Base-by-base conservation (phyloP, 2,329 filamentous ascomycete genomes). In the Ampelomyces quisqualis region DNA sequence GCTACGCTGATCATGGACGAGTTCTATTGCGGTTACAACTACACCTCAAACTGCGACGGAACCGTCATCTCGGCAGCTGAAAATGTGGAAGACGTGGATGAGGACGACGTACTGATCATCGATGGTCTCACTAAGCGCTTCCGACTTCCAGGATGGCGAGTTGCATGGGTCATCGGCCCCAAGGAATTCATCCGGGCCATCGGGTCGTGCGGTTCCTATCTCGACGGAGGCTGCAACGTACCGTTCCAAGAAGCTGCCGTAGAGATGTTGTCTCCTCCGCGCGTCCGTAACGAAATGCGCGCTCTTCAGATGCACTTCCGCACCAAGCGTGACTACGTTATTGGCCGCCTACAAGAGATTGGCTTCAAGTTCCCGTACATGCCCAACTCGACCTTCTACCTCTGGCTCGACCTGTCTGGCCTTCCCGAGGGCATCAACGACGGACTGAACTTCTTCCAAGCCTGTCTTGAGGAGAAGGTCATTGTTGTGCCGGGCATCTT, bases 401-500 rank as follows among this genome's bases (percentile, higher is more conserved):
- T 96, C 57, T 95, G 85, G 84, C 73, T 86, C 15, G 81, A 84
- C 51, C 65, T 83, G 39, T 77, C 67, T 17, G 77, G 78, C 33
- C 75, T 93, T 2, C 88, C 91, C 0, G 78, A 79, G n/a, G 80
- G 83, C 47, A 95, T 97, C 67, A 85, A 86, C 45, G 91, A 97
- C 66, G 91, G 91, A 7, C 75, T 97, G 61, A 95, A 95, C 74
- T 97, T 97, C 79, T 96, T 97, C 81, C 83, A 93, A 67, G 90
- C 90, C 20, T 93, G 93, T 64, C 75, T 97, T 30, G 82, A 87
- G 62, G 90, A 96, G 76, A 94, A 94, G 77, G 88, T 94, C 54
- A 96, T 96, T 62, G 90, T 96, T 13, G 91, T 97, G 4, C 91
- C 91, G 0, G 91, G 91, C 45, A 97, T 97, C 69, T 97, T 97